Percentiles rank a stretch among this genome's conserved stretches.
These are phyloP conservation scores for Neonectria magnoliae DNA, from an alignment of 2,329 filamentous ascomycete species.

Conservation along the genomic window DNA sequence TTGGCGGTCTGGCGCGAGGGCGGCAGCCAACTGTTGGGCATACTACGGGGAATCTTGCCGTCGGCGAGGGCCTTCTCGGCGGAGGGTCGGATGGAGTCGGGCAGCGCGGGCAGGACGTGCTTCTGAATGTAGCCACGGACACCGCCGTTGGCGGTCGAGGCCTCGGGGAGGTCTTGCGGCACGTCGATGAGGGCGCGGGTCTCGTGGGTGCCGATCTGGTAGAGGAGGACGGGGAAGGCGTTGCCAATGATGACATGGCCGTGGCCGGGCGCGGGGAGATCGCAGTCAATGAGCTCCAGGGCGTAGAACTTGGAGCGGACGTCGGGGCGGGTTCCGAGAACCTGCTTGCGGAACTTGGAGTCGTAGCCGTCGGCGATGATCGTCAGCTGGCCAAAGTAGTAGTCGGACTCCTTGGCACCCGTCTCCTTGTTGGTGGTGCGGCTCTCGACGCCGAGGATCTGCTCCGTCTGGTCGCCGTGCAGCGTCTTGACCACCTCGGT, in stretches of 20 bases:
- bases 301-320: slow-evolving; percentile 98
- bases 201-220: slow-evolving; percentile 96
- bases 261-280: slow-evolving; percentile 77
- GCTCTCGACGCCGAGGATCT: slow-evolving; percentile 86
- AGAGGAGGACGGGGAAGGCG: slow-evolving; percentile 82
- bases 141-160: slow-evolving; percentile 78
- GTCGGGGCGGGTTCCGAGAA: slow-evolving; percentile 78
- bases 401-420: slow-evolving; percentile 69
- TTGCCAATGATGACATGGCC: slow-evolving; percentile 90
- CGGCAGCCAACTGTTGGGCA: slow-evolving; percentile 97
- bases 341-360: slow-evolving; percentile 88
- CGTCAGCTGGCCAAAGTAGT: slow-evolving; percentile 89
- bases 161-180: slow-evolving; percentile 78
- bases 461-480: slow-evolving; percentile 71
- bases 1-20: slow-evolving; percentile 66
- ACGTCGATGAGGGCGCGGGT: slow-evolving; percentile 92
- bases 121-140: slow-evolving; percentile 86
- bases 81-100: slow-evolving; percentile 74
- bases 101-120: slow-evolving; percentile 81
- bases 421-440: slow-evolving; percentile 69
- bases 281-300: slow-evolving; percentile 88
- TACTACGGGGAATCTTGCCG: slow-evolving; percentile 79
- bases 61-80: slow-evolving; percentile 81
- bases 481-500: slow-evolving; percentile 84
- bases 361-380: slow-evolving; percentile 92